Base-by-base conservation (phyloP, 257 asterid species). In the Nicotiana paniculata region DNA sequence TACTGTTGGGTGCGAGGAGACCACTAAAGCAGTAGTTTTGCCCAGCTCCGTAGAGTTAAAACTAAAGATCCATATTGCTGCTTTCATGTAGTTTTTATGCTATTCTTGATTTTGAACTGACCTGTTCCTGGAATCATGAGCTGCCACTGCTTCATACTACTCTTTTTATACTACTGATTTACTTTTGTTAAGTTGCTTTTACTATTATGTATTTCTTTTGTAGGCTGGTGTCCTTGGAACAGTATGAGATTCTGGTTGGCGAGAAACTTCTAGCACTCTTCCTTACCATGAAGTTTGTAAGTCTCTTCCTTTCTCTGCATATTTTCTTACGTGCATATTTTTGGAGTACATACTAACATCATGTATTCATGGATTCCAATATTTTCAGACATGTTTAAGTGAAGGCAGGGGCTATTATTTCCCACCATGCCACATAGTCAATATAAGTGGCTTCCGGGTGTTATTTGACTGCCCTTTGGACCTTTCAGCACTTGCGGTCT, bases 391-490 rank as follows among this genome's bases (percentile, higher is more conserved):
- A 51, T 95, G 98, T 88, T 90, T 95, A 88, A 95, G 92, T 62
- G 90, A 90, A 82, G 98, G 98, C 82, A 87, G 82, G 77, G 97
- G 97, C 17, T 92, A 81, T 63, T 85, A 93, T 83, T 93, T 91
- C 88, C 98, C 98, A 12, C 94, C 98, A 62, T 93, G 94, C 90
- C 93, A 90, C 88, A 86, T 93, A 77, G 77, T 93, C 83, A 91
- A 91, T 61, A 82, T 95, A 16, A 84, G 86, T 21, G 98, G 96
- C 70, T 90, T 92, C 64, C 85, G 90, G 86, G 86, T 95, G 65
- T 87, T 95, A 72, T 69, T 95, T 21, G 98, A 95, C 85, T 93
- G 89, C 88, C 98, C 98, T 33, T 35, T 95, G 80, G 98, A 95
- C 86, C 97, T 95, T 76, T 92, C 98, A 16, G 85, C 92, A 55